Conservation (phyloP, 768 basidiomycete species). For the Suillus paluster region DNA sequence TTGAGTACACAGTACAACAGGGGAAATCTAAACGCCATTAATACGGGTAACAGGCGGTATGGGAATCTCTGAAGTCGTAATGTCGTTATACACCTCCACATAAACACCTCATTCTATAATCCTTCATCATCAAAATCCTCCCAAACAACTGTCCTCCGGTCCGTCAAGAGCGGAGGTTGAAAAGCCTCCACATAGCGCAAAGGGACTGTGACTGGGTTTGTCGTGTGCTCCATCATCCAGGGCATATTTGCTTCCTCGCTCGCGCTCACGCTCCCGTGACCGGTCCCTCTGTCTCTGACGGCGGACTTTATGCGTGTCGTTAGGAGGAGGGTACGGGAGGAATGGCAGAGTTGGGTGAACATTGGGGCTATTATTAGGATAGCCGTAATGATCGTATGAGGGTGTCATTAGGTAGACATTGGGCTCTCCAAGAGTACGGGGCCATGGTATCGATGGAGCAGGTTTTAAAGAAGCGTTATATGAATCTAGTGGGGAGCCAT, state of each 20-base stretch:
- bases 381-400: conserved; percentile 8
- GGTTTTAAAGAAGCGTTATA: conserved; percentile 10
- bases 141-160: conserved; percentile 20
- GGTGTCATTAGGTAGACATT: conserved; percentile 8
- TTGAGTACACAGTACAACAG: conserved; percentile 10
- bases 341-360: conserved; percentile 11
- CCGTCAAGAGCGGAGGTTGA: conserved; percentile 6
- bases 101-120: background rate
- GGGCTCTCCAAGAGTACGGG: conserved; percentile 16
- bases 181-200: conserved; percentile 7
- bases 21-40: conserved; percentile 13
- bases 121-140: conserved; percentile 16
- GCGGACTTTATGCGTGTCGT: conserved; percentile 15
- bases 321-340: conserved; percentile 12
- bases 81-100: background rate
- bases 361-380: conserved; percentile 7
- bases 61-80: background rate
- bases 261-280: conserved; percentile 16
- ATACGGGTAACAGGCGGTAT: conserved; percentile 5
- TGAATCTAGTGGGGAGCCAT: conserved; percentile 48
- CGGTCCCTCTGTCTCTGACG: conserved; percentile 19
- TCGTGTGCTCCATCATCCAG: conserved; percentile 14
- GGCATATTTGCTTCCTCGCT: conserved; percentile 13
- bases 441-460: conserved; percentile 28
- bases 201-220: conserved; percentile 12